Conservation (phyloP, 2,329 filamentous ascomycete species). For the Sarocladium brachiariae region DNA sequence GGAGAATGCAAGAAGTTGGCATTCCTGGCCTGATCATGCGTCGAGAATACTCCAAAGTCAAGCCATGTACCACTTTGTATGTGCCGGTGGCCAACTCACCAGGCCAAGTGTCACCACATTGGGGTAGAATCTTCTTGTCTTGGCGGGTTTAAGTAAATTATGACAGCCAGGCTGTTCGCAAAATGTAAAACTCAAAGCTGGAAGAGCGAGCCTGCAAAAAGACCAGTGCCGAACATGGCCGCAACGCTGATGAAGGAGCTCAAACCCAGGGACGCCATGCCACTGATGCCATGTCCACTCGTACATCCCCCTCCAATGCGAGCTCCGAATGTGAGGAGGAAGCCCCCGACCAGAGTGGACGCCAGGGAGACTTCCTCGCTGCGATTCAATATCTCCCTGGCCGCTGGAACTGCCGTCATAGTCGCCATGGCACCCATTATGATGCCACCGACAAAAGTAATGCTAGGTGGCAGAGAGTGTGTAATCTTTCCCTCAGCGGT, state of each 20-base stretch:
- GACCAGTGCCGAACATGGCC: conserved; percentile 10
- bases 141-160: too few relatives aligned
- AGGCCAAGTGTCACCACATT: too few relatives aligned
- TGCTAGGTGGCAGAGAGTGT: neutral
- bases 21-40: too few relatives aligned
- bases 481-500: neutral
- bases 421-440: conserved; percentile 7
- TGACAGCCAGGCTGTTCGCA: too few relatives aligned
- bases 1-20: too few relatives aligned
- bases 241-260: conserved; percentile 11
- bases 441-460: conserved; percentile 10
- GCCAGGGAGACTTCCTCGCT: conserved; percentile 6
- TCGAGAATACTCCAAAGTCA: too few relatives aligned
- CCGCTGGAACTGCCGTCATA: conserved; percentile 8
- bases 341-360: conserved; percentile 9
- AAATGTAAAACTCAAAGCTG: neutral
- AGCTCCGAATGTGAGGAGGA: conserved; percentile 12
- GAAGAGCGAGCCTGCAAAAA: neutral
- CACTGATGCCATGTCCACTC: conserved; percentile 13
- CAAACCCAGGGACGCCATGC: conserved; percentile 11
- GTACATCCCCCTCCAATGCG: conserved; percentile 12
- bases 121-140: too few relatives aligned
- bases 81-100: too few relatives aligned
- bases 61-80: too few relatives aligned
- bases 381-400: conserved; percentile 5